Evolutionary conservation across 805 yeast genomes (phyloP).

Genomic region (Saturnispora gosingensis): DNA sequence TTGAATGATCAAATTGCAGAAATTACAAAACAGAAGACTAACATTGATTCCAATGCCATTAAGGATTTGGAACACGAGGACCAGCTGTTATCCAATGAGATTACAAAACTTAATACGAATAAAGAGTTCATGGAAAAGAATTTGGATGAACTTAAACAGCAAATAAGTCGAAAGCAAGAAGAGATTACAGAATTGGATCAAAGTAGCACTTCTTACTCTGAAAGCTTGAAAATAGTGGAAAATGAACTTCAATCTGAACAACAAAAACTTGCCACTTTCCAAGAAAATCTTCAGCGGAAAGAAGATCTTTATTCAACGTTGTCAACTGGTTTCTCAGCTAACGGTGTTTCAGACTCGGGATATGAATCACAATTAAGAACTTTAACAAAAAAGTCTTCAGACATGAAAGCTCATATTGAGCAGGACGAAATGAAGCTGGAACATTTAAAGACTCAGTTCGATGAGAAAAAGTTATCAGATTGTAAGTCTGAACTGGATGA

Average conservation of each 20-base stretch:
- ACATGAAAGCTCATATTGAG: slow-evolving; percentile 45
- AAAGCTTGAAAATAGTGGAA: slow-evolving; percentile 34
- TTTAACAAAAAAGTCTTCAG: slow-evolving; percentile 46
- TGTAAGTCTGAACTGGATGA: slow-evolving; percentile 44
- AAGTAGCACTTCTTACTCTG: slow-evolving; percentile 10
- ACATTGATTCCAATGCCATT: slow-evolving; percentile 48
- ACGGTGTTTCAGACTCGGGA: slow-evolving; percentile 70
- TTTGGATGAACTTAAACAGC: slow-evolving; percentile 27
- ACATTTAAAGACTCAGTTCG: slow-evolving; percentile 39
- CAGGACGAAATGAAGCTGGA: slow-evolving; percentile 50
- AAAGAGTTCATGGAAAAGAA: slow-evolving; percentile 33
- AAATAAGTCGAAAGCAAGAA: slow-evolving; percentile 8
- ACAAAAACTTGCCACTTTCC: slow-evolving; percentile 34
- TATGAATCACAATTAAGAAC: slow-evolving; percentile 63
- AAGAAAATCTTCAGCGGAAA: slow-evolving; percentile 42
- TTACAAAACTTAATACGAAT: slow-evolving; percentile 62
- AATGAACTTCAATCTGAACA: slow-evolving; percentile 37
- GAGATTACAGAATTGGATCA: slow-evolving; percentile 15
- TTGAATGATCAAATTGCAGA: slow-evolving; percentile 46
- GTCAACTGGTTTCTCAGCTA: slow-evolving; percentile 83
- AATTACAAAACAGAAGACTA: slow-evolving; percentile 43
- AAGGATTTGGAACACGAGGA: slow-evolving; percentile 53
- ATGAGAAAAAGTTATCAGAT: slow-evolving; percentile 35
- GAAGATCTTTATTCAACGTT: slow-evolving; percentile 76
- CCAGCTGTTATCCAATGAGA: slow-evolving; percentile 45